These are phyloP conservation scores for Aspergillus saccharolyticus DNA, from an alignment of 495 filamentous ascomycete genomes.

Conservation along the genomic window DNA sequence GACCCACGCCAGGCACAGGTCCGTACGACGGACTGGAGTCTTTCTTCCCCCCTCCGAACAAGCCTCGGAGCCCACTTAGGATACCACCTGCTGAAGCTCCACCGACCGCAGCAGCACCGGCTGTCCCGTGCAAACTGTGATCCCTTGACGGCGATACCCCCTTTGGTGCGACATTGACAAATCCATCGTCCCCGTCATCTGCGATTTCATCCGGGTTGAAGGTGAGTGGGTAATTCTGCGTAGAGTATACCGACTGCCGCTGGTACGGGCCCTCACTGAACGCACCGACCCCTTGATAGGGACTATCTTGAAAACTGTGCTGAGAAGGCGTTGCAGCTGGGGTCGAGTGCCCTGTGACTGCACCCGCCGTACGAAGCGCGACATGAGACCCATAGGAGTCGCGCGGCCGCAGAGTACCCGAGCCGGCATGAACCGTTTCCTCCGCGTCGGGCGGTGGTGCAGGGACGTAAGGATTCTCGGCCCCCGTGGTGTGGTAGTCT, in stretches of 20 bases:
- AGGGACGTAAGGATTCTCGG: slow-evolving; percentile 44
- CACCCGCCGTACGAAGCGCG: slow-evolving; percentile 29
- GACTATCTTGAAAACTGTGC: slow-evolving; percentile 28
- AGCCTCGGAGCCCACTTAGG: slow-evolving; percentile 24
- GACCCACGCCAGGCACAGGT: slow-evolving; percentile 44
- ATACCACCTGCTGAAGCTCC: slow-evolving; percentile 50
- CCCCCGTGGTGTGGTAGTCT: slow-evolving; percentile 37
- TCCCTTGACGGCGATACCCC: background rate
- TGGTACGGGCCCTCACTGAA: slow-evolving; percentile 55
- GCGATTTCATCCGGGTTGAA: slow-evolving; percentile 76
- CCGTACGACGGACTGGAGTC: slow-evolving; percentile 43
- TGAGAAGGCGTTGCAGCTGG: slow-evolving; percentile 28
- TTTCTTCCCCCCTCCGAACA: slow-evolving; percentile 36
- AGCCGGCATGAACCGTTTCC: slow-evolving; percentile 14
- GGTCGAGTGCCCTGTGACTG: slow-evolving; percentile 34
- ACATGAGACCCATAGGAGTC: slow-evolving; percentile 39
- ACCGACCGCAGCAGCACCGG: slow-evolving; percentile 44
- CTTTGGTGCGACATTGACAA: slow-evolving; percentile 37
- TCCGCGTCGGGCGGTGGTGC: slow-evolving; percentile 20
- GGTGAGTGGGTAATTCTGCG: slow-evolving; percentile 41
- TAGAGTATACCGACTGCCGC: slow-evolving; percentile 55
- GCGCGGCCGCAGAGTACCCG: slow-evolving; percentile 25
- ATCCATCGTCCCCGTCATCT: slow-evolving; percentile 82
- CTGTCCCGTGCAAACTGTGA: slow-evolving; percentile 38
- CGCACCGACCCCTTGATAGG: slow-evolving; percentile 28